Base-by-base conservation (phyloP, 306 rosid genomes). In the Psophocarpus tetragonolobus region DNA sequence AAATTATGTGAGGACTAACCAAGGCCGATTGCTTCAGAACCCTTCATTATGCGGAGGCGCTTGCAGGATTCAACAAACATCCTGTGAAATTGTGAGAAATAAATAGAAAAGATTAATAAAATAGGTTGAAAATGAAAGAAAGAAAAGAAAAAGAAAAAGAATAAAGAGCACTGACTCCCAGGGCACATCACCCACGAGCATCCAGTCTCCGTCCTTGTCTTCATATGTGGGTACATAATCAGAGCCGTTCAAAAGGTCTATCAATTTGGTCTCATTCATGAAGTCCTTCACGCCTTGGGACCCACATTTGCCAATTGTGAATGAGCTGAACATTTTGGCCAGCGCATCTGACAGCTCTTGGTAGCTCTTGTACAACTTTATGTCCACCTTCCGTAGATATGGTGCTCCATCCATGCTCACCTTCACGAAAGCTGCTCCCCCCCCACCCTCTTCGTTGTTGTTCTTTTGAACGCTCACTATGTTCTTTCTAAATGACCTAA, bases 391-490 rank as follows among this genome's bases (percentile, higher is more conserved):
- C 3, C 98, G 90, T 18, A 93, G 76, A 80, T 91, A 93, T 0
- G 98, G 98, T 13, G 98, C 98, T 1, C 98, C 98, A 39, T 93
- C 98, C 98, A 93, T 84, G 83, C 97, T 91, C 30, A 93, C 98
- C 76, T 93, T 93, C 33, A 93, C 98, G 23, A 91, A 84, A 3
- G 91, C 93, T 8, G 68, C 92, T 10, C 18, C 50, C 20, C 62
- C 32, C 3, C 6, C 76, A 12, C 38, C 79, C 15, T 38, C 80
- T 38, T 71, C 75, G 15, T 38, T 76, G 61, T 60, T 81, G 60
- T 13, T 75, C 85, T 80, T 89, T 68, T 84, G 91, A 35, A 60
- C 91, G 18, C 66, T 47, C 57, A 80, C 88, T 0, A 93, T 84
- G 85, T 91, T 91, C 87, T 87, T 93, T 30, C 98, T 83, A 71